Conservation (phyloP, 768 basidiomycete species). For the Kwoniella europaea region DNA sequence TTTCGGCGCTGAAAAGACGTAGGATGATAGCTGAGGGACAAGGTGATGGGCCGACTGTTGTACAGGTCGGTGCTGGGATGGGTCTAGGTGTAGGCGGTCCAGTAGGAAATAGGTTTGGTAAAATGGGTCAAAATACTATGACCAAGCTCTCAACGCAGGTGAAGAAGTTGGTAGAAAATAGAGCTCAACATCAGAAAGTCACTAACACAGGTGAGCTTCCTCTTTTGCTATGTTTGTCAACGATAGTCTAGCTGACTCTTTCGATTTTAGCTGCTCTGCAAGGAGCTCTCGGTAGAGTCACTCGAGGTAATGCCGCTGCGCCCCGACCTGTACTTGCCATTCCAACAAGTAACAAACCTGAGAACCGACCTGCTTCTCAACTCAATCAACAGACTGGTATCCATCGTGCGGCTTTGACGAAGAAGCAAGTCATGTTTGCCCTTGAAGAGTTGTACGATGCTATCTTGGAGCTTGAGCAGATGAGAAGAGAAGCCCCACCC, state of each 20-base stretch:
- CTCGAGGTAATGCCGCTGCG: conserved; percentile 92
- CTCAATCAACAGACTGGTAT: conserved; percentile 47
- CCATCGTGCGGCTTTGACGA: conserved; percentile 64
- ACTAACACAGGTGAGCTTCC: conserved; percentile 33
- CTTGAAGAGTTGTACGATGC: conserved; percentile 85
- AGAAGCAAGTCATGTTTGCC: conserved; percentile 75
- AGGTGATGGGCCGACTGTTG: conserved; percentile 62
- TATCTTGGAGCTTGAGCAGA: conserved; percentile 81
- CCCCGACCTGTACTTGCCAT: conserved; percentile 94
- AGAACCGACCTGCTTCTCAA: conserved; percentile 54
- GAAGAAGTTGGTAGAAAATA: conserved; percentile 91
- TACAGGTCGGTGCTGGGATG: conserved; percentile 78
- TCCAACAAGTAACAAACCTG: conserved; percentile 60
- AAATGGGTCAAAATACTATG: conserved; percentile 57
- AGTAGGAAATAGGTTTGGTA: conserved; percentile 41
- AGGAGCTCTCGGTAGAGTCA: conserved; percentile 93
- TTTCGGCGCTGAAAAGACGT: conserved; percentile 79
- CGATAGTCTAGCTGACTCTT: conserved; percentile 2
- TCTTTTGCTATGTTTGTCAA: not conserved
- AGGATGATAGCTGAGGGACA: conserved; percentile 69
- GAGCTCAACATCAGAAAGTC: conserved; percentile 56
- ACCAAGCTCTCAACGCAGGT: conserved; percentile 69
- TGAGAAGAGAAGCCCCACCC: conserved; percentile 77
- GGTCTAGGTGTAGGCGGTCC: conserved; percentile 77
- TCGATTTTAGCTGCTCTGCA: conserved; percentile 63